Evolutionary conservation across 164 flowering plant species (phyloP).

Genomic region (Tetracentron sinense): DNA sequence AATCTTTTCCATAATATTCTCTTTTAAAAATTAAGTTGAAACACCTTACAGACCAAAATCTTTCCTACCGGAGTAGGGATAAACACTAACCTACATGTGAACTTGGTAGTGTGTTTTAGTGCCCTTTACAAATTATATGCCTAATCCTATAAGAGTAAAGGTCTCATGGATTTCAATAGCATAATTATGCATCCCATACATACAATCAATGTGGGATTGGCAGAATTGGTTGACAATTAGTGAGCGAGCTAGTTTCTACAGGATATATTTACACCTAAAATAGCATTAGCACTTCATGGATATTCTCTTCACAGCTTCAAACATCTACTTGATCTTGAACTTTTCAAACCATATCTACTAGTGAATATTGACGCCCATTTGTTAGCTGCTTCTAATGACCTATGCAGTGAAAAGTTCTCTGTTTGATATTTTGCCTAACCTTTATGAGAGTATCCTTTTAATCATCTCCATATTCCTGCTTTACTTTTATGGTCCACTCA

Average conservation of each 20-base stretch:
- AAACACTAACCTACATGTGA: background rate
- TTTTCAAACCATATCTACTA: background rate
- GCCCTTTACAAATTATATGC: background rate
- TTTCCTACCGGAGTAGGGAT: background rate
- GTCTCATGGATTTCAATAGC: too few relatives aligned
- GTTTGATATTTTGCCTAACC: too few relatives aligned
- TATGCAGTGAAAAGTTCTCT: background rate
- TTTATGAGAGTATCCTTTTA: too few relatives aligned
- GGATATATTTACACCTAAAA: too few relatives aligned
- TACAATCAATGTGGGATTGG: too few relatives aligned
- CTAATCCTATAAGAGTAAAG: background rate
- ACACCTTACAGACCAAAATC: background rate
- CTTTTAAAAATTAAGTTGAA: background rate
- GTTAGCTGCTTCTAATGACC: background rate
- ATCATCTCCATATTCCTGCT: background rate
- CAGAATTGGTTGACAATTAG: too few relatives aligned
- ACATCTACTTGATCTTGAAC: background rate
- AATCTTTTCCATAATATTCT: too few relatives aligned
- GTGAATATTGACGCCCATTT: background rate
- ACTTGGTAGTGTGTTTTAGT: background rate
- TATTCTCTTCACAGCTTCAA: background rate
- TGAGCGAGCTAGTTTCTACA: too few relatives aligned
- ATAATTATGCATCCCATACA: too few relatives aligned
- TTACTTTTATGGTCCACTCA: conserved; percentile 26
- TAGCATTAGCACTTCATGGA: background rate